phyloP scores from a whole-genome alignment of 2,329 filamentous ascomycete genomes.

The Massarina eburnea region DNA sequence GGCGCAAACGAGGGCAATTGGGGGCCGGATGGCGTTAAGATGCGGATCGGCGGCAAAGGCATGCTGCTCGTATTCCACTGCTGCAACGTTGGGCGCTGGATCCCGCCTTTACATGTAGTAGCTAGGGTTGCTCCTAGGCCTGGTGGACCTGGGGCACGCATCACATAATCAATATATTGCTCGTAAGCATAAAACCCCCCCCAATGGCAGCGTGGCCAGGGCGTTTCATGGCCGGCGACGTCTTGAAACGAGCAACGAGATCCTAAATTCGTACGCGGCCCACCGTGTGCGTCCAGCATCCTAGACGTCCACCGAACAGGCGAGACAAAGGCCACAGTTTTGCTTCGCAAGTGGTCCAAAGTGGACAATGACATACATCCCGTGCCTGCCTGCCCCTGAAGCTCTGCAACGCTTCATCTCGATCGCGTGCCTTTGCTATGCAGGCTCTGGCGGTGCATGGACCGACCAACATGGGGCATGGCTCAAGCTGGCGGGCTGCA shows the following conservation, averaged over 20 bases:
- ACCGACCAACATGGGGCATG: too few species aligned
- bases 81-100: background rate
- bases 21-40: background rate
- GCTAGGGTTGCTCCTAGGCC: too few species aligned
- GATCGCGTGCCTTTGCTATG: too few species aligned
- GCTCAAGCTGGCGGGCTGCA: too few species aligned
- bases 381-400: too few species aligned
- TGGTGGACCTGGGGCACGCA: too few species aligned
- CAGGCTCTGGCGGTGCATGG: too few species aligned
- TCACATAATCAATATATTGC: too few species aligned
- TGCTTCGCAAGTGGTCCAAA: too few species aligned
- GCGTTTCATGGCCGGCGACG: constrained; percentile 1
- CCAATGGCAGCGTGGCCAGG: background rate
- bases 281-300: background rate
- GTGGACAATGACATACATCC: too few species aligned
- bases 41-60: constrained; percentile 2
- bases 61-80: background rate
- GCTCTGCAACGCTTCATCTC: too few species aligned
- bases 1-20: background rate
- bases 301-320: background rate
- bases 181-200: background rate
- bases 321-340: constrained; percentile 2
- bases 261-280: background rate
- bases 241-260: background rate
- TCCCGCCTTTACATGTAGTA: background rate